Evolutionary conservation across 768 basidiomycete species (phyloP).

Genomic region (Pleurotus eryngii): DNA sequence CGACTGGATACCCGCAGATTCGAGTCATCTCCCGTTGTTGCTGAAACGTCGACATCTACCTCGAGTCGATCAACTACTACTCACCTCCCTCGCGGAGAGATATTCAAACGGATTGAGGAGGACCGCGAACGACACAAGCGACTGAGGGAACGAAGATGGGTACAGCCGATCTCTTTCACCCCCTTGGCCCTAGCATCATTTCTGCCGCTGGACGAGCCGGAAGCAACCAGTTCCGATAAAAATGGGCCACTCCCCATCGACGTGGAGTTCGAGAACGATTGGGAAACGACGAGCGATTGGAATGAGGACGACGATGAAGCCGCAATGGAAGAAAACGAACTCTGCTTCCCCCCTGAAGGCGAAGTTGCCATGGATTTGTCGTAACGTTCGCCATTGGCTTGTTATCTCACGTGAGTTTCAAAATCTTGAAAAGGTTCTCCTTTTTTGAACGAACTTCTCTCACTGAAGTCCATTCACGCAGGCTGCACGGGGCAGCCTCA

Average conservation of each 20-base stretch:
- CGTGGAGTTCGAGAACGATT: slow-evolving; percentile 86
- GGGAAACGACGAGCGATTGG: slow-evolving; percentile 90
- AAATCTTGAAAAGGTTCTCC: no score
- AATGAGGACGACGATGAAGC: slow-evolving; percentile 86
- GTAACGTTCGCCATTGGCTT: slow-evolving; percentile 10
- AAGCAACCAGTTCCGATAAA: slow-evolving; percentile 33
- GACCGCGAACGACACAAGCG: slow-evolving; percentile 92
- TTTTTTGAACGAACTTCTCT: no score
- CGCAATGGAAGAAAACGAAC: slow-evolving; percentile 61
- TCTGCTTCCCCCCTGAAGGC: slow-evolving; percentile 60
- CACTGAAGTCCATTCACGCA: no score
- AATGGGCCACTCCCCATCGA: slow-evolving; percentile 64
- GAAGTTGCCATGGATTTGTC: slow-evolving; percentile 43
- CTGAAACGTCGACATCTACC: slow-evolving; percentile 19
- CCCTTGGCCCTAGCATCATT: slow-evolving; percentile 52
- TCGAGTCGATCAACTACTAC: slow-evolving; percentile 20
- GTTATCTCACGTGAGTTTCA: no score
- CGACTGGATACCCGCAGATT: slow-evolving; percentile 45
- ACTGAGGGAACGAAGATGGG: slow-evolving; percentile 87
- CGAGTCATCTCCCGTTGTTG: slow-evolving; percentile 8
- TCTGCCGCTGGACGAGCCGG: slow-evolving; percentile 47
- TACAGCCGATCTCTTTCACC: slow-evolving; percentile 68
- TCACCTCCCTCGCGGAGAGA: slow-evolving; percentile 58
- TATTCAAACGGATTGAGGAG: slow-evolving; percentile 86
- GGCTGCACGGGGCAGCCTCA: no score